Percentiles rank a stretch among this genome's conserved stretches.
Evolutionary conservation across 768 basidiomycete species (phyloP).

Genomic region (Leccinum rimulosum): DNA sequence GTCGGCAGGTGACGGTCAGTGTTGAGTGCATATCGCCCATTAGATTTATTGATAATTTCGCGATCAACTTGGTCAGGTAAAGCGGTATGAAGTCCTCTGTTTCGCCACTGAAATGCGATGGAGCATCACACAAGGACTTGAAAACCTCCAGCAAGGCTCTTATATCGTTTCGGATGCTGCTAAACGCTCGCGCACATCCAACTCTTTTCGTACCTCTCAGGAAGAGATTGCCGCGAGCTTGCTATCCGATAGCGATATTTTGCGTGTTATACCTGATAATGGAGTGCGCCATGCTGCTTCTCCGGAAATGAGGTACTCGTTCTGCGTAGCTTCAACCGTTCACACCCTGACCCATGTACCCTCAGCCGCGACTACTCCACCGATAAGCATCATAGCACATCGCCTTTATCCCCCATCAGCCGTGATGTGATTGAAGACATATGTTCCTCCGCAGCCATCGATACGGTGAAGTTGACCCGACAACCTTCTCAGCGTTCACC

Average conservation of each 20-base stretch:
- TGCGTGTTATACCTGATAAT: constrained; percentile 16
- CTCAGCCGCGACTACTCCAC: constrained; percentile 1
- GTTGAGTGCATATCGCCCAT: not conserved
- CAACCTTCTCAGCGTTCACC: not conserved
- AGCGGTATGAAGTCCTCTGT: constrained; percentile 30
- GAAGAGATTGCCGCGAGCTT: not conserved
- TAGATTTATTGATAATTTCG: not conserved
- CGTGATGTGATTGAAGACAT: constrained; percentile 18
- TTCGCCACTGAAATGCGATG: constrained; percentile 28
- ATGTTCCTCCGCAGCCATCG: not conserved
- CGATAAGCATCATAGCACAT: not conserved
- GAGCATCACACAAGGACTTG: constrained; percentile 9
- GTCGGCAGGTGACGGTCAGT: constrained; percentile 26
- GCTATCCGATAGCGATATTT: constrained; percentile 16
- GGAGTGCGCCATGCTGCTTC: not conserved
- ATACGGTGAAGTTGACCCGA: not conserved
- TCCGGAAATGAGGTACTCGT: constrained; percentile 5
- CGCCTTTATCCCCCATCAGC: constrained; percentile 20
- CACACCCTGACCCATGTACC: not conserved
- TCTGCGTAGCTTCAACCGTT: not conserved
- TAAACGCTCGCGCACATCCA: constrained; percentile 1
- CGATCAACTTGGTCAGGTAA: constrained; percentile 15
- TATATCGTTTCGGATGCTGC: constrained; percentile 12
- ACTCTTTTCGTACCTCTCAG: not conserved
- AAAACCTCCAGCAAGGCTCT: constrained; percentile 18